phyloP scores from a whole-genome alignment of 2,329 filamentous ascomycete species.

The Alternaria consortialis region DNA sequence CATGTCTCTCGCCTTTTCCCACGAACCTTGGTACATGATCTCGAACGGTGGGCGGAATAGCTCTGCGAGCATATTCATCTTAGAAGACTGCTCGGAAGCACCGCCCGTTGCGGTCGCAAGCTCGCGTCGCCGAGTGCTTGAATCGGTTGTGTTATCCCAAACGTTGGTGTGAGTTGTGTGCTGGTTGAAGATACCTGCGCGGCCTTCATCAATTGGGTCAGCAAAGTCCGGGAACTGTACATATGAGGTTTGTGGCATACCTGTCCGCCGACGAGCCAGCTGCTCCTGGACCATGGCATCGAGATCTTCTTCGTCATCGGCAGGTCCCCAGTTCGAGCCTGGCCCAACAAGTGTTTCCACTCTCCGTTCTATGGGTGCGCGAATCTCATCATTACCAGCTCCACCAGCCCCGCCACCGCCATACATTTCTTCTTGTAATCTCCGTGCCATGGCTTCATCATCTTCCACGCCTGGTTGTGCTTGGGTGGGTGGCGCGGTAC shows the following conservation, averaged over 20 bases:
- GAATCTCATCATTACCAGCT: conserved; percentile 67
- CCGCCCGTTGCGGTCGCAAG: conserved; percentile 71
- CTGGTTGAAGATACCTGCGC: conserved; percentile 76
- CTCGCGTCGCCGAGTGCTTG: conserved; percentile 59
- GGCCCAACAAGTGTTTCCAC: conserved; percentile 91
- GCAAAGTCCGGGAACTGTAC: conserved; percentile 28
- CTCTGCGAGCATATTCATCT: conserved; percentile 83
- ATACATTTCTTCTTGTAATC: conserved; percentile 92
- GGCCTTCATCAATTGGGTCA: conserved; percentile 41
- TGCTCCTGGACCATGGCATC: conserved; percentile 72
- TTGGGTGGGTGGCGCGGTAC: conserved; percentile 32
- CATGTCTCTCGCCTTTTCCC: conserved; percentile 83
- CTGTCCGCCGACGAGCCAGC: conserved; percentile 60
- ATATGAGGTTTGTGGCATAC: conserved; percentile 23
- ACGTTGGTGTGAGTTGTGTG: conserved; percentile 63
- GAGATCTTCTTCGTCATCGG: conserved; percentile 61
- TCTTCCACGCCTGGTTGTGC: conserved; percentile 69
- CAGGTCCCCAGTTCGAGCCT: conserved; percentile 61
- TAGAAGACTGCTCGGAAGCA: conserved; percentile 70
- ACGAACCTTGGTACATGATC: conserved; percentile 80
- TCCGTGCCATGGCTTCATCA: conserved; percentile 90
- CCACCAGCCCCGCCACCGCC: conserved; percentile 56
- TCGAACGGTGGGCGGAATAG: conserved; percentile 93
- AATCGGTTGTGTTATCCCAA: conserved; percentile 64
- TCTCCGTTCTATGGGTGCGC: conserved; percentile 89